Conservation (phyloP, 164 flowering plant species). For the Brasenia schreberi region DNA sequence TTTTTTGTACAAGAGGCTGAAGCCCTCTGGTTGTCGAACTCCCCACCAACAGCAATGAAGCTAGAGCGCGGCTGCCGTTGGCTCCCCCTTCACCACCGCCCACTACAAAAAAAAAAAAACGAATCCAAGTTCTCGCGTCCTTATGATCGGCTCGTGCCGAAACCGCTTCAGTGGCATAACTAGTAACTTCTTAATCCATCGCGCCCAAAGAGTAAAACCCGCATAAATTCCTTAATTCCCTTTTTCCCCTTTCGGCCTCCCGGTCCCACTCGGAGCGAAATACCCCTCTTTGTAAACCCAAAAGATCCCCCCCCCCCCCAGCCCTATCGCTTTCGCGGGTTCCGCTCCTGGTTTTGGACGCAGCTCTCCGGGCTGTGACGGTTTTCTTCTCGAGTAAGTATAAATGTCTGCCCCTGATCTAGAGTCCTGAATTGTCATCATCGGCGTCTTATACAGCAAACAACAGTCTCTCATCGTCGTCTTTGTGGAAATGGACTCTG, state of each 20-base stretch:
- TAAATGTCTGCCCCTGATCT: background rate
- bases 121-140: too few species aligned
- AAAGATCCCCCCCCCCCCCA: background rate
- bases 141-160: too few species aligned
- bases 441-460: background rate
- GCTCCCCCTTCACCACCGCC: too few species aligned
- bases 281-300: background rate
- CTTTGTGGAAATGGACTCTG: background rate
- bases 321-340: background rate
- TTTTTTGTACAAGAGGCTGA: too few species aligned
- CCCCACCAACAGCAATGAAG: too few species aligned
- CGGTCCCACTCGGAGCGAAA: too few species aligned
- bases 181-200: background rate
- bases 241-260: background rate
- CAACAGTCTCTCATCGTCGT: background rate
- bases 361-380: background rate
- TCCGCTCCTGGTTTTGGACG: background rate
- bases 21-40: too few species aligned
- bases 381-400: background rate
- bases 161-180: background rate
- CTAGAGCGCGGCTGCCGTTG: too few species aligned
- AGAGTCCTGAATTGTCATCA: background rate
- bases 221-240: background rate
- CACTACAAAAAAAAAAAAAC: too few species aligned
- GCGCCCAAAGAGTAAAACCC: too few species aligned